Conservation (phyloP, 306 rosid species). For the Citrullus amarus region DNA sequence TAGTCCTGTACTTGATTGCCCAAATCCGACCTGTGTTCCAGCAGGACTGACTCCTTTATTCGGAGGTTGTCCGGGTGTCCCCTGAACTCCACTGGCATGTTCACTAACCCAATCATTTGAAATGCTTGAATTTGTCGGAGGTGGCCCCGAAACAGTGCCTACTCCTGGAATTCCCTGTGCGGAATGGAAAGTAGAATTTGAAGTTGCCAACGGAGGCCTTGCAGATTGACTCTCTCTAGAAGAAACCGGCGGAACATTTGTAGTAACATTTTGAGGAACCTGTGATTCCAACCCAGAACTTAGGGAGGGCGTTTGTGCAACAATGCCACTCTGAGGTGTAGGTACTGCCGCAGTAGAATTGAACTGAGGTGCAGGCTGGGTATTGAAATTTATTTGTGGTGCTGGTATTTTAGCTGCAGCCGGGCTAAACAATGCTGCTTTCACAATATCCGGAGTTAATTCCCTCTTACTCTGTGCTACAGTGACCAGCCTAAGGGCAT, state of each 20-base stretch:
- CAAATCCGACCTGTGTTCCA: constrained; percentile 37
- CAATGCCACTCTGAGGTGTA: constrained; percentile 24
- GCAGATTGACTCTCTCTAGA: constrained; percentile 22
- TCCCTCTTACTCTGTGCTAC: constrained; percentile 94
- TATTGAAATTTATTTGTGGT: constrained; percentile 57
- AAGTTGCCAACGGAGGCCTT: constrained; percentile 38
- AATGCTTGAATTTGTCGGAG: constrained; percentile 19
- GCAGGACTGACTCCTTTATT: constrained; percentile 39
- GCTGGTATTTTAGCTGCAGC: constrained; percentile 95
- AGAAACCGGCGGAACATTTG: constrained; percentile 30
- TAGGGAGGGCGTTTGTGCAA: constrained; percentile 32
- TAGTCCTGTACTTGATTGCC: constrained; percentile 39
- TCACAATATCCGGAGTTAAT: constrained; percentile 72
- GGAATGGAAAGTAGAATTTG: constrained; percentile 27
- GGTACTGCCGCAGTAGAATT: constrained; percentile 32
- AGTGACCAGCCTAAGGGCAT: constrained; percentile 97
- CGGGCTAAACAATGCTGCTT: constrained; percentile 83
- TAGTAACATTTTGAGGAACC: constrained; percentile 23
- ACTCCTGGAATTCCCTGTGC: constrained; percentile 39
- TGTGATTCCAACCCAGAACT: constrained; percentile 37
- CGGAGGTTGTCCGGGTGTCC: constrained; percentile 22
- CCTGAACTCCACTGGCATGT: constrained; percentile 32
- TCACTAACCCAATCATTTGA: constrained; percentile 41
- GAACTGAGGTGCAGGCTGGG: constrained; percentile 34
- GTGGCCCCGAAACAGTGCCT: constrained; percentile 24